phyloP scores from a whole-genome alignment of 2,329 filamentous ascomycete species.

The Fusarium vanettenii region DNA sequence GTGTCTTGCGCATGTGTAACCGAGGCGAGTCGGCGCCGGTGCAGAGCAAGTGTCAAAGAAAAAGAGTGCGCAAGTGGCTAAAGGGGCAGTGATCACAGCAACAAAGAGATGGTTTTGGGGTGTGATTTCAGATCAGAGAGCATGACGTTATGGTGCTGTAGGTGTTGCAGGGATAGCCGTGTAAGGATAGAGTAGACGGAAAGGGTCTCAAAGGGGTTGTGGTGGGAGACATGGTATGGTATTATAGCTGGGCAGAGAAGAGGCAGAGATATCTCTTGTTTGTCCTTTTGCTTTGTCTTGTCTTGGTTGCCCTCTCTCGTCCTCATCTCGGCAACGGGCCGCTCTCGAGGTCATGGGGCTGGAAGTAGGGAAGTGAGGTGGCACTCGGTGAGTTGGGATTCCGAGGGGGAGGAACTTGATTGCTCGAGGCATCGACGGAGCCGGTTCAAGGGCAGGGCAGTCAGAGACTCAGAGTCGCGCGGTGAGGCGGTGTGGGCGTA shows the following conservation, averaged over 20 bases:
- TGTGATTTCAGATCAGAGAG: slow-evolving; percentile 32
- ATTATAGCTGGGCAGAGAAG: slow-evolving; percentile 18
- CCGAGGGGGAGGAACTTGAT: slow-evolving; percentile 36
- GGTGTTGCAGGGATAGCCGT: slow-evolving; percentile 32
- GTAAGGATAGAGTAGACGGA: slow-evolving; percentile 22
- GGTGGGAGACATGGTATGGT: slow-evolving; percentile 24
- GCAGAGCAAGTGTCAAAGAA: slow-evolving; percentile 1
- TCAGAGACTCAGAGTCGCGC: slow-evolving; percentile 22
- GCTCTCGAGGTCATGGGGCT: slow-evolving; percentile 41
- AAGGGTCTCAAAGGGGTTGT: slow-evolving; percentile 24
- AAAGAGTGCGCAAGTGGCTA: slow-evolving; percentile 8
- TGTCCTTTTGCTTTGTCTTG: slow-evolving; percentile 19
- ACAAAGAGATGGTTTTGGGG: slow-evolving; percentile 23
- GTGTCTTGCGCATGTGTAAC: slow-evolving; percentile 44
- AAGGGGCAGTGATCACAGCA: slow-evolving; percentile 25
- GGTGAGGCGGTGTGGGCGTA: slow-evolving; percentile 43
- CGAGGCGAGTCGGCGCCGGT: slow-evolving; percentile 14
- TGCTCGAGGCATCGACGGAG: slow-evolving; percentile 29
- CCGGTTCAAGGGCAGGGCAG: slow-evolving; percentile 31
- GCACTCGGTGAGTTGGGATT: slow-evolving; percentile 43
- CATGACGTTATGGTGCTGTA: slow-evolving; percentile 37
- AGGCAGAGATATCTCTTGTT: slow-evolving; percentile 35
- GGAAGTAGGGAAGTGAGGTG: slow-evolving; percentile 41
- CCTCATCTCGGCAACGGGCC: slow-evolving; percentile 33
- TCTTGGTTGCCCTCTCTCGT: slow-evolving; percentile 28